Percentiles rank a stretch among this genome's conserved stretches.
These are phyloP conservation scores for Suillus lakei DNA, from an alignment of 768 basidiomycete species.

Conservation along the genomic window DNA sequence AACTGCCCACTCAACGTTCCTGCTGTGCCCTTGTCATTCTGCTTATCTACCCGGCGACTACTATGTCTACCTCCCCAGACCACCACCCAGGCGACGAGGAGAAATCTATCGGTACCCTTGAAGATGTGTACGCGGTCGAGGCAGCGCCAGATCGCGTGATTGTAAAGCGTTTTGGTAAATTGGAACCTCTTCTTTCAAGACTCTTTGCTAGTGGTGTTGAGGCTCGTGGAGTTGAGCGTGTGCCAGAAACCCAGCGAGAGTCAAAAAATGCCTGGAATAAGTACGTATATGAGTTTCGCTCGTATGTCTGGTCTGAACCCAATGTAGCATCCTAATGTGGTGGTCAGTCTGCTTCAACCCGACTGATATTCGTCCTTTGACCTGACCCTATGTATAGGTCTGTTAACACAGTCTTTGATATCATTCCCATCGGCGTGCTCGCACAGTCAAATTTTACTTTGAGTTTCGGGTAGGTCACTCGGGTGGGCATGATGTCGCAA, in stretches of 20 bases:
- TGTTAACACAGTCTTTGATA: constrained; percentile 51
- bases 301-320: constrained; percentile 7
- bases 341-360: constrained; percentile 31
- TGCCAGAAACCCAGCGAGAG: constrained; percentile 53
- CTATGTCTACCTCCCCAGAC: neutral
- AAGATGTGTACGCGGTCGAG: constrained; percentile 19
- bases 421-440: constrained; percentile 55
- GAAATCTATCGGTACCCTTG: constrained; percentile 11
- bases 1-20: neutral
- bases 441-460: constrained; percentile 54
- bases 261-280: constrained; percentile 50
- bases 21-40: neutral
- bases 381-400: constrained; percentile 36
- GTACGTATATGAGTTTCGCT: constrained; percentile 27
- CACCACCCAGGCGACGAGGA: constrained; percentile 24
- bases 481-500: neutral
- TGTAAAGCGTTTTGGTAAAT: constrained; percentile 32
- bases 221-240: constrained; percentile 58
- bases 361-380: no score
- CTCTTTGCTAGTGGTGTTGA: constrained; percentile 56
- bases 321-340: constrained; percentile 48
- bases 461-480: constrained; percentile 44
- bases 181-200: constrained; percentile 38
- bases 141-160: constrained; percentile 33
- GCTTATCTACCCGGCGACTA: neutral